Evolutionary conservation across 2,329 filamentous ascomycete genomes (phyloP).

Genomic region (Trichoderma aggressivum): DNA sequence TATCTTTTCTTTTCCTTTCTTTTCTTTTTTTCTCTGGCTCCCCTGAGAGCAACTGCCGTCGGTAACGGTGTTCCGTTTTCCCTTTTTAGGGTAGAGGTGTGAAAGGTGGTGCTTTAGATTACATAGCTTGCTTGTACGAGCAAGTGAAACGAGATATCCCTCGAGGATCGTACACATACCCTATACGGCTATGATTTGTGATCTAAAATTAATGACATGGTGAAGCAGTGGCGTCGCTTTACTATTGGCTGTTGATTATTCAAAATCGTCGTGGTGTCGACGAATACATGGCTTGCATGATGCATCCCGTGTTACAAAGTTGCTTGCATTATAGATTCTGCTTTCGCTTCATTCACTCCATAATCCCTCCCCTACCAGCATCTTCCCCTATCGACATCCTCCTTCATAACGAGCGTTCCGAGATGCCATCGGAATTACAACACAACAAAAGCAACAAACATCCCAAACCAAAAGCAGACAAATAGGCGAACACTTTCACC

Average conservation of each 20-base stretch:
- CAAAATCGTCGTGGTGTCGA: not conserved
- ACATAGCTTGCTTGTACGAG: not conserved
- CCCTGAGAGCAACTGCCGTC: not conserved
- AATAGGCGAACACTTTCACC: not conserved
- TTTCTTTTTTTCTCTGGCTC: not conserved
- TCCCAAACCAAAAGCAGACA: not conserved
- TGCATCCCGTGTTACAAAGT: not conserved
- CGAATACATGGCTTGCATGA: not conserved
- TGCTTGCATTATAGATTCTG: not conserved
- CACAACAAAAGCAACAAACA: not conserved
- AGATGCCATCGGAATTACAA: not conserved
- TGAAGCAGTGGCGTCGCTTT: not conserved
- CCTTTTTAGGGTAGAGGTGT: not conserved
- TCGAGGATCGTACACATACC: not conserved
- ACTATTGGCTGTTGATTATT: not conserved
- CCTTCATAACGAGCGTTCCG: not conserved
- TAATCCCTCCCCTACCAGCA: not conserved
- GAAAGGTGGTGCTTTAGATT: not conserved
- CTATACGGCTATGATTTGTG: not conserved
- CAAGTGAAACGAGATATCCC: not conserved
- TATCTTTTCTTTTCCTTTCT: not conserved
- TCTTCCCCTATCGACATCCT: too few species aligned
- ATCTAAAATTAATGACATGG: not conserved
- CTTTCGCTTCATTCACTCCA: not conserved
- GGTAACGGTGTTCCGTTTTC: not conserved